Percentiles rank a stretch among this genome's conserved stretches.
phyloP scores from a whole-genome alignment of 1,284 basidiomycete species.

The Cystobasidium slooffiae region DNA sequence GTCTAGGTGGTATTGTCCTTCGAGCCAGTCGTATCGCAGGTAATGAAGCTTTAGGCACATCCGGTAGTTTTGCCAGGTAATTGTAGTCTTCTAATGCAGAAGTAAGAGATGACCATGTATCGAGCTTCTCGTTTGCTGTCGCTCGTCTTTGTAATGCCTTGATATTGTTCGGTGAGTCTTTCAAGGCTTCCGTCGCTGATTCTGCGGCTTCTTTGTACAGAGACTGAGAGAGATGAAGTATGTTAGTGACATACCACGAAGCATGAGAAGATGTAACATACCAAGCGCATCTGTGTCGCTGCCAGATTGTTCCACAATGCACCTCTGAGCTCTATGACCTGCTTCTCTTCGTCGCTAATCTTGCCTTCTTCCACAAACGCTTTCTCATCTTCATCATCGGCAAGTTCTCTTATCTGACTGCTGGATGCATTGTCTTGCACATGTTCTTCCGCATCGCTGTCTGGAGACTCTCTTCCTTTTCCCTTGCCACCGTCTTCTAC shows the following conservation, averaged over 20 bases:
- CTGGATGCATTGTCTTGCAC: not conserved
- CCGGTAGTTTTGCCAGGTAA: conserved; percentile 67
- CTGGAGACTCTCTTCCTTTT: conserved; percentile 11
- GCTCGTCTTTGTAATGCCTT: conserved; percentile 90
- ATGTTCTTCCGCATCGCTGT: not conserved
- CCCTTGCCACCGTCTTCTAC: conserved; percentile 10
- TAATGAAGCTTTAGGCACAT: conserved; percentile 64
- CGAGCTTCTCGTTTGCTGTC: conserved; percentile 75
- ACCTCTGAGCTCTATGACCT: conserved; percentile 61
- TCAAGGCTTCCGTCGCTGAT: conserved; percentile 78
- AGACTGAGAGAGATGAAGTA: conserved; percentile 60
- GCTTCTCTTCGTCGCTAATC: conserved; percentile 45
- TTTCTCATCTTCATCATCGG: conserved; percentile 33
- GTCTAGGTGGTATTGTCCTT: conserved; percentile 66
- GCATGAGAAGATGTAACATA: conserved; percentile 57
- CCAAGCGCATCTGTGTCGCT: conserved; percentile 76
- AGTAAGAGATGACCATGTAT: conserved; percentile 78
- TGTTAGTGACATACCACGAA: not conserved
- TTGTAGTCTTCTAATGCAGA: conserved; percentile 89
- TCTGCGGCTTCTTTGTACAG: conserved; percentile 75
- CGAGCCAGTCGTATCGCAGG: conserved; percentile 64
- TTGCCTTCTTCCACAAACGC: conserved; percentile 21
- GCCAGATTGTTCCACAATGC: conserved; percentile 77
- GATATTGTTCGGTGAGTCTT: conserved; percentile 78
- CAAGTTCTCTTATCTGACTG: conserved; percentile 14